phyloP scores from a whole-genome alignment of 495 filamentous ascomycete species.

The Podospora anserina region DNA sequence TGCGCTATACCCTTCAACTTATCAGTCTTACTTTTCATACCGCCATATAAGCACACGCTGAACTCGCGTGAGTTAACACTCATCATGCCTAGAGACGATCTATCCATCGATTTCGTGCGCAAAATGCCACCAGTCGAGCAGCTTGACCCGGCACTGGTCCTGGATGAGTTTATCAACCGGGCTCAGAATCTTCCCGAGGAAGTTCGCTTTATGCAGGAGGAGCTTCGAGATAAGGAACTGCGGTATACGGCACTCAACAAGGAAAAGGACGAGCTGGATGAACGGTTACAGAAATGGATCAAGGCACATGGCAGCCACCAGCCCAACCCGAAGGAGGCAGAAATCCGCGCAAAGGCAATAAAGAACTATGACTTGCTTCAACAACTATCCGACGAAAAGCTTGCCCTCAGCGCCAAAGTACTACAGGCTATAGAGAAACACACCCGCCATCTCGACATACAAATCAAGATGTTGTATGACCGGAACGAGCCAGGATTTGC shows the following conservation, averaged over 20 bases:
- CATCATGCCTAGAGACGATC: slow-evolving; percentile 61
- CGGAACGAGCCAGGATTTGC: slow-evolving; percentile 68
- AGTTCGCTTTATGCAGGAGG: slow-evolving; percentile 88
- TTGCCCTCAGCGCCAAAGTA: slow-evolving; percentile 73
- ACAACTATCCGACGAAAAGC: slow-evolving; percentile 82
- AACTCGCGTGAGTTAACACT: slow-evolving; percentile 36
- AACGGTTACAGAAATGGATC: slow-evolving; percentile 84
- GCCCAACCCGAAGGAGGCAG: slow-evolving; percentile 82
- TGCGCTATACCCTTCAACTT: background rate
- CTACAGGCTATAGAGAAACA: slow-evolving; percentile 81
- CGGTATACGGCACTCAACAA: slow-evolving; percentile 68
- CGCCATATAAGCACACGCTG: slow-evolving; percentile 7
- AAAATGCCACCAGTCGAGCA: slow-evolving; percentile 52
- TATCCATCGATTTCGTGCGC: slow-evolving; percentile 57
- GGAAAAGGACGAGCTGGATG: slow-evolving; percentile 73
- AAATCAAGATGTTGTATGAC: slow-evolving; percentile 78
- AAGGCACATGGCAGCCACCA: slow-evolving; percentile 75
- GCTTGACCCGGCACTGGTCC: slow-evolving; percentile 77
- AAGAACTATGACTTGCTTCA: slow-evolving; percentile 69
- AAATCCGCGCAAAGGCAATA: slow-evolving; percentile 64
- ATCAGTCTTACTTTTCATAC: background rate
- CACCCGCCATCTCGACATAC: slow-evolving; percentile 77
- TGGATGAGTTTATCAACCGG: slow-evolving; percentile 86
- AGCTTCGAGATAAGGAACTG: slow-evolving; percentile 87
- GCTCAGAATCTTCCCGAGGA: slow-evolving; percentile 89